These are phyloP conservation scores for Keqinozyma sinolaborantium DNA, from an alignment of 1,139 yeast genomes.

Conservation along the genomic window DNA sequence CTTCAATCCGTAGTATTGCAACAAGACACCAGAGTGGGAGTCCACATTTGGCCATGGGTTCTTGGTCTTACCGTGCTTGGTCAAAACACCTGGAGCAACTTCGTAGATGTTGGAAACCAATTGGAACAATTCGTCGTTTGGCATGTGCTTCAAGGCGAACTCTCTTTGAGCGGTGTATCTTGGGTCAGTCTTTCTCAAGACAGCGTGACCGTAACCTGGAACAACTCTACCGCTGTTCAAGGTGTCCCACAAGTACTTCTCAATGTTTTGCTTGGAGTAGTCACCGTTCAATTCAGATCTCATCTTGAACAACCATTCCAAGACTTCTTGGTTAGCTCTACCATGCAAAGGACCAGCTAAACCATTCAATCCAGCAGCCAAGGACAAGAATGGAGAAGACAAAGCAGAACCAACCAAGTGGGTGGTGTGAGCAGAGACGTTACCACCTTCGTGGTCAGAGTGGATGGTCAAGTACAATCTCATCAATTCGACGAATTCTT, in stretches of 20 bases:
- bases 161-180: constrained; percentile 97
- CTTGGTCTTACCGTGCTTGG: constrained; percentile 97
- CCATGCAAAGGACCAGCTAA: constrained; percentile 99
- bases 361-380: constrained; percentile 95
- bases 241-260: constrained; percentile 87
- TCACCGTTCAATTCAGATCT: constrained; percentile 71
- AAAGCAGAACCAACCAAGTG: constrained; percentile 96
- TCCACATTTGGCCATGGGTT: constrained; percentile 99
- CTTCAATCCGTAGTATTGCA: constrained; percentile 95
- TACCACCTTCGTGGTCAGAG: constrained; percentile 99
- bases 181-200: constrained; percentile 94
- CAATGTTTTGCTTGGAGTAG: constrained; percentile 71
- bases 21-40: constrained; percentile 94
- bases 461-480: constrained; percentile 92
- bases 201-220: constrained; percentile 98
- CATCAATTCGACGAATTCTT: constrained; percentile 84
- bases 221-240: constrained; percentile 91
- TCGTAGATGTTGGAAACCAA: constrained; percentile 88
- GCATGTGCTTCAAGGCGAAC: constrained; percentile 95
- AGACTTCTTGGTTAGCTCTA: constrained; percentile 96
- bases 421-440: constrained; percentile 96
- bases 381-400: constrained; percentile 87
- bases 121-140: constrained; percentile 89
- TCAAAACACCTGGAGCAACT: constrained; percentile 92
- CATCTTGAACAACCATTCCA: constrained; percentile 88